Base-by-base conservation (phyloP, 108 stramenopile species). In the Discostella stelligeroides region DNA sequence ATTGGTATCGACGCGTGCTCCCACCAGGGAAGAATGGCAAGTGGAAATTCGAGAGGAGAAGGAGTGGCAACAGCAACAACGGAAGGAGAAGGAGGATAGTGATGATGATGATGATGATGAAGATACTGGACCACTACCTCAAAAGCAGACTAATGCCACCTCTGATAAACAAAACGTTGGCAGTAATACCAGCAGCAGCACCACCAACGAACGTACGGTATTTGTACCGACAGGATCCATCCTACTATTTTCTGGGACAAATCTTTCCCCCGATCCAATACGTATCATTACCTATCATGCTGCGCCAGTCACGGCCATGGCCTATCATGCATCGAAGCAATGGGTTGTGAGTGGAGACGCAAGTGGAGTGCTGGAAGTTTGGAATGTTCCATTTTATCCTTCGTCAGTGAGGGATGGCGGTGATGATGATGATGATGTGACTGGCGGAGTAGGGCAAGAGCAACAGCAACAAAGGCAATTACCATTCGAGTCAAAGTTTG, bases 351-450 rank as follows among this genome's bases (percentile, higher is more conserved):
- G 89, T 55, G 82, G 74, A 20, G 99, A 99, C 82, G 76, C 70
- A 24, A 80, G 74, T 51, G 98, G 99, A 15, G 82, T 96, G n/a
- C 39, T 99, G 10, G 99, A 98, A 80, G 75, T 95, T 64, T 98
- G 97, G 98, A 82, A 90, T 45, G 60, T 62, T 14, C 43, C 71
- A 12, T 25, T 54, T 7, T 60, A n/a, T n/a, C n/a, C 60, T 17
- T 73, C 72, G n/a, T 37, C 68, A 2, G 24, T 20, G 20, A 70
- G 34, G 12, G 64, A 66, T 21, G 80, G 41, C 4, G 64, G 55
- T 17, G 39, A 30, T 8, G 37, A 54, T 40, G 54, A 38, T 27
- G n/a, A 18, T 41, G 37, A 25, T 11, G 39, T 18, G 6, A 8
- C 23, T 13, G 34, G 29, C 67, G 55, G 13, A 51, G 18, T 13